phyloP scores from a whole-genome alignment of 495 filamentous ascomycete species.

The Evernia prunastri region DNA sequence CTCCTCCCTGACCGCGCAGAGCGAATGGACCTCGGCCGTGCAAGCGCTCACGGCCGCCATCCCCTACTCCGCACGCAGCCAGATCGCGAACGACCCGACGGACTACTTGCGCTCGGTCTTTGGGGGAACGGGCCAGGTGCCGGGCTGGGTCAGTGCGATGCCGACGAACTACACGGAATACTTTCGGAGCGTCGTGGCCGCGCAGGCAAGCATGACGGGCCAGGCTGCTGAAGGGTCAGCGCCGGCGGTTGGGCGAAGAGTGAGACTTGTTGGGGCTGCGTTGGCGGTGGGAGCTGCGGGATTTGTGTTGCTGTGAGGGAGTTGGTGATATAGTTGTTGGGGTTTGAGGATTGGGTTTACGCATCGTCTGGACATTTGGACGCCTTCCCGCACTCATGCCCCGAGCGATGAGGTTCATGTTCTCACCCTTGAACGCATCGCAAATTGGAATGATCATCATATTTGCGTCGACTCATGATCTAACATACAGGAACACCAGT shows the following conservation, averaged over 20 bases:
- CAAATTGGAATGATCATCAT: not conserved
- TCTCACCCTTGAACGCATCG: not conserved
- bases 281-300: conserved; percentile 5
- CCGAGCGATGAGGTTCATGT: not conserved
- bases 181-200: not conserved
- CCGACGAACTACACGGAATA: not conserved
- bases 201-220: not conserved
- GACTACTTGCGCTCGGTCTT: not conserved
- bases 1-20: not conserved
- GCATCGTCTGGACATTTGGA: not conserved
- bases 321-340: not conserved
- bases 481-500: not conserved
- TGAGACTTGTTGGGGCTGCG: not conserved
- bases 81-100: conserved; percentile 1
- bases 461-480: not conserved
- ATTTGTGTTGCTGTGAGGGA: conserved; percentile 1
- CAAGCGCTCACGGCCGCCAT: conserved; percentile 4
- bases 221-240: conserved; percentile 4
- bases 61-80: not conserved
- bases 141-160: conserved; percentile 5
- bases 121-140: not conserved
- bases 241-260: not conserved
- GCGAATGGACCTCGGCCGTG: not conserved
- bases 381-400: not conserved
- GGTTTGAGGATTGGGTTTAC: not conserved